A percentile compares a stretch with the other conserved stretches of the same genome.
Evolutionary conservation across 2,329 filamentous ascomycete genomes (phyloP).

Genomic region (Phyllosticta paracitricarpa): DNA sequence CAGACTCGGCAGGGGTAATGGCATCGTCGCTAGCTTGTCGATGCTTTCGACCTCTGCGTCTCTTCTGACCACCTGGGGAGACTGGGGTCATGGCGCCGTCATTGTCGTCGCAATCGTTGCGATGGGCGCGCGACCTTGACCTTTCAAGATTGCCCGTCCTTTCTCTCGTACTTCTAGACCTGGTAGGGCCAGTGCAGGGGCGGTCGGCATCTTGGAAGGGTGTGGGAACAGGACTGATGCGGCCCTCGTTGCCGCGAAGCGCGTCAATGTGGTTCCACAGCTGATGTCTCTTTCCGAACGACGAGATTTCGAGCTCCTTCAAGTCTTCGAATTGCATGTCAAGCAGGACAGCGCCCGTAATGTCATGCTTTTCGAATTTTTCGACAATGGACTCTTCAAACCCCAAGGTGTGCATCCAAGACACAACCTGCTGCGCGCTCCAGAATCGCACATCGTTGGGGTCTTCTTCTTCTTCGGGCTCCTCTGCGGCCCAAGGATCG

Average conservation of each 20-base stretch:
- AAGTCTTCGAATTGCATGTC: conserved; percentile 88
- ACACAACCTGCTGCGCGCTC: conserved; percentile 67
- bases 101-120: conserved; percentile 14
- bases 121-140: conserved; percentile 21
- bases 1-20: conserved; percentile 70
- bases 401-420: conserved; percentile 77
- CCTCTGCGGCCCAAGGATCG: conserved; percentile 4
- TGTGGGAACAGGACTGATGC: conserved; percentile 34
- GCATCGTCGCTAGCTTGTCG: conserved; percentile 45
- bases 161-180: conserved; percentile 16
- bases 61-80: conserved; percentile 24
- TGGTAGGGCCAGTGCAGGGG: conserved; percentile 28
- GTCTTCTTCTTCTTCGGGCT: conserved; percentile 39
- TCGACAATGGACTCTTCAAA: conserved; percentile 69
- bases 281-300: conserved; percentile 70
- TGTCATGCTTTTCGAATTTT: conserved; percentile 85
- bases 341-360: conserved; percentile 75
- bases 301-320: conserved; percentile 69
- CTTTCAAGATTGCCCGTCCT: conserved; percentile 28
- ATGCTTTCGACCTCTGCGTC: conserved; percentile 31
- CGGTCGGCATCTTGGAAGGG: conserved; percentile 40
- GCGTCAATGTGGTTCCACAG: conserved; percentile 71
- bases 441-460: conserved; percentile 54
- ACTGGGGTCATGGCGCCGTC: conserved; percentile 21
- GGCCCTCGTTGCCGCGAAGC: conserved; percentile 43